Evolutionary conservation across 495 filamentous ascomycete genomes (phyloP), one percentile per base, ranked within the genome.

Genomic region (Glonium stellatum): DNA sequence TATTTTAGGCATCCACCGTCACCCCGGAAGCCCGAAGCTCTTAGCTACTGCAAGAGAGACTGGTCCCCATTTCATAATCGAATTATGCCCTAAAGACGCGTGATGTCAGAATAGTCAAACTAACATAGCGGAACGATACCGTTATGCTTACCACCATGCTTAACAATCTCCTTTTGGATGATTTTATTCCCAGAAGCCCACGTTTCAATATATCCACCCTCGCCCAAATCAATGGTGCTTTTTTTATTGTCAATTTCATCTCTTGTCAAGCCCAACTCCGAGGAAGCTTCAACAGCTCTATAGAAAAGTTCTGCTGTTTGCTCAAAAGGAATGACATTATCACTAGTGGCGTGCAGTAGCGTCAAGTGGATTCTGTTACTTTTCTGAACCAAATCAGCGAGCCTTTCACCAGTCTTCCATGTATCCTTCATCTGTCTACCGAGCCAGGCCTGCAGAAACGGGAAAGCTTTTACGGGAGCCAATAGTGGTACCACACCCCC

Each of bases 1-100:
- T n/a, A n/a, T n/a, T n/a, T n/a, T n/a, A n/a, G n/a, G n/a, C n/a
- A n/a, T n/a, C n/a, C n/a, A n/a, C n/a, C n/a, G n/a, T n/a, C n/a
- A n/a, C 36, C 15, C 36, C 11, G 21, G 47, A 23, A 63, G 57
- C 6, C 50, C 60, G 37, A 63, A 63, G 47, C 55, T 63, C 39
- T 57, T 22, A 1, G 60, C 34, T 1, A 67, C 58, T 1, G 58
- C 61, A 1, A 67, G 55, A 11, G 58, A 54, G 13, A 64, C 42
- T 11, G 66, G 62, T 1, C 42, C 39, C 66, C 66, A 68, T 34
- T 62, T 68, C 66, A 65, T 65, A 57, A 68, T 68, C 3, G 62
- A 62, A 52, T 65, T 59, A 42, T 68, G 66, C 25, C 57, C 66
- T 68, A 46, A n/a, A n/a, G n/a, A n/a, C n/a, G n/a, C n/a, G n/a